Evolutionary conservation across 2,329 filamentous ascomycete genomes (phyloP).

Genomic region (Trichophyton schoenleinii): DNA sequence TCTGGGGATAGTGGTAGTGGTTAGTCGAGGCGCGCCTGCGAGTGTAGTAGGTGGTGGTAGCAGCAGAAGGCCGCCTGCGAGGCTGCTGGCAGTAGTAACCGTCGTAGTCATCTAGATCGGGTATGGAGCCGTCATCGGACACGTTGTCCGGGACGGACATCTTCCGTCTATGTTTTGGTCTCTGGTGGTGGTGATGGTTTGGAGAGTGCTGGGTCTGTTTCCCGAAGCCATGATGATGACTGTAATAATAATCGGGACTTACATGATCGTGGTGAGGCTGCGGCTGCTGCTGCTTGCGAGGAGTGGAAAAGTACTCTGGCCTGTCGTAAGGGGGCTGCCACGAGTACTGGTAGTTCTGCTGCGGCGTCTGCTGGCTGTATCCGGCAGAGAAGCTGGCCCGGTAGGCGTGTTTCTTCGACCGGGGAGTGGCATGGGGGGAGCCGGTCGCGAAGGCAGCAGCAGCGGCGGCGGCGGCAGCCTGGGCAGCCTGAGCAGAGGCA

Average conservation of each 20-base stretch:
- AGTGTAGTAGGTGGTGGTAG: constrained; percentile 4
- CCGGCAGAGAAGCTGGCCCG: constrained; percentile 42
- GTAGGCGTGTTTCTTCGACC: constrained; percentile 41
- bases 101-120: constrained; percentile 19
- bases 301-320: constrained; percentile 40
- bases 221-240: constrained; percentile 9
- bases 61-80: constrained; percentile 8
- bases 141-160: neutral
- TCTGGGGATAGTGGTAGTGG: constrained; percentile 15
- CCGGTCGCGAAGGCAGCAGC: constrained; percentile 23
- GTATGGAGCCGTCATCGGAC: neutral
- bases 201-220: constrained; percentile 5
- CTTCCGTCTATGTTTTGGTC: constrained; percentile 18
- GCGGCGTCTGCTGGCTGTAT: neutral
- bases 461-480: neutral
- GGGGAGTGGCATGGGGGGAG: constrained; percentile 30
- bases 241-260: constrained; percentile 45
- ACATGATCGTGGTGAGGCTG: constrained; percentile 43
- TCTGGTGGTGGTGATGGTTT: constrained; percentile 22
- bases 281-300: constrained; percentile 32
- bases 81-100: constrained; percentile 17
- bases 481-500: neutral
- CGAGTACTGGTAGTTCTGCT: constrained; percentile 4
- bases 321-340: constrained; percentile 24
- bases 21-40: constrained; percentile 14